These are phyloP conservation scores for Berkeleyomyces rouxiae DNA, from an alignment of 2,329 filamentous ascomycete species.

Conservation along the genomic window DNA sequence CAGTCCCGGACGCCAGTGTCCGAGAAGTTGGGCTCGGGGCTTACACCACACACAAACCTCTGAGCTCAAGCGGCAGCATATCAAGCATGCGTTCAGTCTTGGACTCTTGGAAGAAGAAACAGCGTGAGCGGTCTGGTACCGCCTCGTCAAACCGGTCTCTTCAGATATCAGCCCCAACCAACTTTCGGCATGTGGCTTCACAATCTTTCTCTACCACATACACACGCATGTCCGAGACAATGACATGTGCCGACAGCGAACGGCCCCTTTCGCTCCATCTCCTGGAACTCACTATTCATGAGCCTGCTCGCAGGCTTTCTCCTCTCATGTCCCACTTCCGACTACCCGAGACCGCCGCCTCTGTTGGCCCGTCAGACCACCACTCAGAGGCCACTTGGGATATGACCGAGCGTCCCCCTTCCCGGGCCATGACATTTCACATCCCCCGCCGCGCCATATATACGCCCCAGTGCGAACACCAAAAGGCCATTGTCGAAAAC, in stretches of 20 bases:
- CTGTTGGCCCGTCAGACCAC: slow-evolving; percentile 5
- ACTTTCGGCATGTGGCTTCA: slow-evolving; percentile 35
- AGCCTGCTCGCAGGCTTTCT: slow-evolving; percentile 31
- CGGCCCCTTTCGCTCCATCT: slow-evolving; percentile 31
- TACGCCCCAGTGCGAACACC: slow-evolving; percentile 16
- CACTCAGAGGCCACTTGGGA: slow-evolving; percentile 4
- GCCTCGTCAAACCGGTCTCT: slow-evolving; percentile 26
- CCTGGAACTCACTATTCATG: slow-evolving; percentile 37
- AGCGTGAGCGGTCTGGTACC: slow-evolving; percentile 5
- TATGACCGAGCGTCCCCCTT: slow-evolving; percentile 1
- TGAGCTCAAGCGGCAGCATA: slow-evolving; percentile 15
- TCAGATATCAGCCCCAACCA: slow-evolving; percentile 40
- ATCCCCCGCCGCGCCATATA: slow-evolving; percentile 27
- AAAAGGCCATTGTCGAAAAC: neutral
- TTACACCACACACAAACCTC: slow-evolving; percentile 19
- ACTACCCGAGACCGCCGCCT: slow-evolving; percentile 16
- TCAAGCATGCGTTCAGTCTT: slow-evolving; percentile 18
- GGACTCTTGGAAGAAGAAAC: slow-evolving; percentile 23
- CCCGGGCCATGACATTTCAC: slow-evolving; percentile 33
- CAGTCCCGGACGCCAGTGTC: slow-evolving; percentile 18
- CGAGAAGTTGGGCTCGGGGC: slow-evolving; percentile 20
- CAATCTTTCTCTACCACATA: slow-evolving; percentile 10
- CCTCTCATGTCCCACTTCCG: slow-evolving; percentile 38
- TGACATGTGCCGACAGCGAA: slow-evolving; percentile 12
- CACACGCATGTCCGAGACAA: neutral